Base-by-base conservation (phyloP, 1,139 yeast genomes). In the Geotrichum armillariae region DNA sequence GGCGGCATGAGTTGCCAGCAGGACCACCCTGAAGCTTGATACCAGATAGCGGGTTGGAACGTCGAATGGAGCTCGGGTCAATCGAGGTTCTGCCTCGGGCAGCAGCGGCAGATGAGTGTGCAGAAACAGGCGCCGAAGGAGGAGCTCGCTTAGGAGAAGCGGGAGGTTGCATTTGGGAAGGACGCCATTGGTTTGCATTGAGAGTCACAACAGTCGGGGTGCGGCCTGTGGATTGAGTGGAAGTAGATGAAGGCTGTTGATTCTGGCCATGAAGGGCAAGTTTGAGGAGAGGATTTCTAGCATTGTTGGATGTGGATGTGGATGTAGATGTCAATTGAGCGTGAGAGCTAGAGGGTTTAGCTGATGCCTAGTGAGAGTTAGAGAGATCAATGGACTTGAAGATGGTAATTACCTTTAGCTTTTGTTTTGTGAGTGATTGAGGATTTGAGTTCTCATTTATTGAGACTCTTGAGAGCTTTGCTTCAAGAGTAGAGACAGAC, bases 261-360 rank as follows among this genome's bases (percentile, higher is more conserved):
- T 56, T 56, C 48, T 63, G 67, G 47, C 62, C 61, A 40, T 63
- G 65, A 16, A 62, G 53, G 1, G 67, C 64, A 25, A 64, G 53
- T 44, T 62, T 63, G 36, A 63, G 57, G 33, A 65, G 54, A 9
- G 67, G 67, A 41, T 61, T 63, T 35, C 66, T 23, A 21, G 27
- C 14, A 20, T 8, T 38, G 17, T 14, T 23, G 25, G n/a, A n/a
- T n/a, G n/a, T n/a, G n/a, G n/a, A n/a, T n/a, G n/a, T n/a, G n/a
- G n/a, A n/a, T n/a, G n/a, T 41, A 44, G 18, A 7, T 34, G 22
- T 17, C 39, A 39, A 43, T 27, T 22, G 47, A 37, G 46, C 43
- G 35, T 18, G 20, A 44, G 20, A 25, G 29, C 18, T 47, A 37
- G 49, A 20, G 17, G 49, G 36, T 41, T 43, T 37, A 17, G 35